A percentile compares a stretch with the other conserved stretches of the same genome.
phyloP scores from a whole-genome alignment of 163 green algal genomes.

The Chlorella variabilis region DNA sequence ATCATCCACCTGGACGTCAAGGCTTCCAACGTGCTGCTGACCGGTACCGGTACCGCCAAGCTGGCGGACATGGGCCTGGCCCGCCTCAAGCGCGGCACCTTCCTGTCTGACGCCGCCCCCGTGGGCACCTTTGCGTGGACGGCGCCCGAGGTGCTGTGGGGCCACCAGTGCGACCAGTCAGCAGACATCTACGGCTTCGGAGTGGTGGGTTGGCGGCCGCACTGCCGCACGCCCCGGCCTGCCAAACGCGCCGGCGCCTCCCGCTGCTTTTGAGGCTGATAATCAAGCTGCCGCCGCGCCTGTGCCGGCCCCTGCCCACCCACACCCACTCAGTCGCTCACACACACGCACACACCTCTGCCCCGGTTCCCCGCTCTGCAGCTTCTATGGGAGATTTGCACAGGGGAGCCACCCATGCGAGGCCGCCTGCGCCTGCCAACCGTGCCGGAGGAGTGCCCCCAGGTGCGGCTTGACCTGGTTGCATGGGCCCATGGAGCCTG shows the following conservation, averaged over 20 bases:
- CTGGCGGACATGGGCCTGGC: neutral
- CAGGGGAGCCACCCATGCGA: neutral
- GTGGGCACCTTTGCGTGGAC: constrained; percentile 1
- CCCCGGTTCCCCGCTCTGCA: too few species aligned
- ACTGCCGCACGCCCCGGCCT: too few species aligned
- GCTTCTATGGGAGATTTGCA: neutral
- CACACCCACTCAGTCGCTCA: too few species aligned
- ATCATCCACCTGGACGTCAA: neutral
- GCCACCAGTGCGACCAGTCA: neutral
- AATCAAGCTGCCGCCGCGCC: too few species aligned
- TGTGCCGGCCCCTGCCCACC: too few species aligned
- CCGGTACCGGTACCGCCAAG: neutral
- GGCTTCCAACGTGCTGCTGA: neutral
- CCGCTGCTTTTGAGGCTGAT: too few species aligned
- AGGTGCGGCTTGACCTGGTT: neutral
- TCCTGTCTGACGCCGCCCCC: neutral
- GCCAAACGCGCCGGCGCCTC: too few species aligned
- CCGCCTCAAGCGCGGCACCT: neutral
- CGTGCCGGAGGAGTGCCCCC: neutral
- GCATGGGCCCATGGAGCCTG: neutral
- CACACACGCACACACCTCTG: too few species aligned
- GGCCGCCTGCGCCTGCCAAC: neutral
- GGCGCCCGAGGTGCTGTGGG: neutral
- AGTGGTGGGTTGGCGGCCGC: too few species aligned
- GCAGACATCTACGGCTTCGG: neutral